Base-by-base conservation (phyloP, 306 rosid species). In the Casuarina equisetifolia region DNA sequence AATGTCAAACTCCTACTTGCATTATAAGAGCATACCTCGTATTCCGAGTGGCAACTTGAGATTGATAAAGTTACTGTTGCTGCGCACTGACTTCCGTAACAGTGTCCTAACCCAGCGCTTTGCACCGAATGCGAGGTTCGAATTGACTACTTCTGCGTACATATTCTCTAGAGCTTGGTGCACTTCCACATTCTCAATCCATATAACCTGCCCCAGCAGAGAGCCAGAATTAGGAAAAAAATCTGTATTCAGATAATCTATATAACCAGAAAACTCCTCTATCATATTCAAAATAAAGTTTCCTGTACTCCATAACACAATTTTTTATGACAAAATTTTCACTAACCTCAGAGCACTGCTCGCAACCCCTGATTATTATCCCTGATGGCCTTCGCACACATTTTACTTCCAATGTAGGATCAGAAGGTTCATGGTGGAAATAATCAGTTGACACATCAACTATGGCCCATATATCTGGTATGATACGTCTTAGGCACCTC, bases 101-200 rank as follows among this genome's bases (percentile, higher is more conserved):
- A 69, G 32, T 9, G 42, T 67, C 35, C 51, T 15, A 9, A 73
- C 17, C 75, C 78, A 82, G 42, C 48, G 67, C 51, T 42, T 48
- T 57, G 85, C 78, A 9, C 53, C 9, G 7, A 82, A 82, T 66
- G 78, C 66, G 59, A 66, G 61, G 72, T 67, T 58, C 44, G 68
- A 59, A 58, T 69, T 77, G 50, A 73, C 32, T 51, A 35, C 39
- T 58, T 43, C 44, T 38, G 78, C 66, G 72, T 42, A 32, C 13
- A 77, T 10, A 49, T 58, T 64, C 4, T 55, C 19, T 4, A 64
- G 59, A 35, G 6, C 70, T 25, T 78, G 46, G 61, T 55, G 59
- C 38, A 82, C 76, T 62, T 73, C 85, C 51, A 76, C 74, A 74
- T 82, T 78, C 74, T 82, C 85, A 25, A 78, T 16, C 85, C 85